These are phyloP conservation scores for Hypholoma fasciculare DNA, from an alignment of 768 basidiomycete species.

Conservation along the genomic window DNA sequence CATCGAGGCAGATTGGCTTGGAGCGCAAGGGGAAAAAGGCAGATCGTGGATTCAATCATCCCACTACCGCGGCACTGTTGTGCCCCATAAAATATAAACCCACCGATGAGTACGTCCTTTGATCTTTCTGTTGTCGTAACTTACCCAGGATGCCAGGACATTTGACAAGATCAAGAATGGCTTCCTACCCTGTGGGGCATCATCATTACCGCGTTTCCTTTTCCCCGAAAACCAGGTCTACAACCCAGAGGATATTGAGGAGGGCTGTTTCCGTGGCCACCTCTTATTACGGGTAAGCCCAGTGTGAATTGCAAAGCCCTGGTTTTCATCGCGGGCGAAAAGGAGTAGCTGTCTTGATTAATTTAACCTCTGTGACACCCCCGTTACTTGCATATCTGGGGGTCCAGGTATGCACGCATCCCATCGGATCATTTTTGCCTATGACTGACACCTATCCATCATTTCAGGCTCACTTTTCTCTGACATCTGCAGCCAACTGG, in stretches of 20 bases:
- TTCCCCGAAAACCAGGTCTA: conserved; percentile 3
- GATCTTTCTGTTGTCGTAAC: neutral
- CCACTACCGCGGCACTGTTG: conserved; percentile 5
- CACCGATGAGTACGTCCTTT: neutral
- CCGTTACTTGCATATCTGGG: too few species aligned
- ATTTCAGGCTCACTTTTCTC: too few species aligned
- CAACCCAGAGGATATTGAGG: conserved; percentile 1
- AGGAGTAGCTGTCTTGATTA: too few species aligned
- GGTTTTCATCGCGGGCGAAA: too few species aligned
- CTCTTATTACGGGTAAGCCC: conserved; percentile 6
- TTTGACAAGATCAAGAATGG: neutral
- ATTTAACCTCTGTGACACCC: too few species aligned
- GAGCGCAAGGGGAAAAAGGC: neutral
- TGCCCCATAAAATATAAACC: neutral
- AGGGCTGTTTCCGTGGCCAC: conserved; percentile 9
- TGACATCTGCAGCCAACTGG: too few species aligned
- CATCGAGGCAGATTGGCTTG: neutral
- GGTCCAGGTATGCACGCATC: too few species aligned
- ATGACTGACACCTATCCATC: too few species aligned
- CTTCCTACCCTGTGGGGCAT: neutral
- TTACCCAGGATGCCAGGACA: neutral
- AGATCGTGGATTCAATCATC: conserved; percentile 13
- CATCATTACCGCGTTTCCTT: conserved; percentile 3
- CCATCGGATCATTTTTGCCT: too few species aligned
- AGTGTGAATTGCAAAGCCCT: too few species aligned